These are phyloP conservation scores for Parietichytrium sp. DNA, from an alignment of 108 stramenopile species.

Conservation along the genomic window DNA sequence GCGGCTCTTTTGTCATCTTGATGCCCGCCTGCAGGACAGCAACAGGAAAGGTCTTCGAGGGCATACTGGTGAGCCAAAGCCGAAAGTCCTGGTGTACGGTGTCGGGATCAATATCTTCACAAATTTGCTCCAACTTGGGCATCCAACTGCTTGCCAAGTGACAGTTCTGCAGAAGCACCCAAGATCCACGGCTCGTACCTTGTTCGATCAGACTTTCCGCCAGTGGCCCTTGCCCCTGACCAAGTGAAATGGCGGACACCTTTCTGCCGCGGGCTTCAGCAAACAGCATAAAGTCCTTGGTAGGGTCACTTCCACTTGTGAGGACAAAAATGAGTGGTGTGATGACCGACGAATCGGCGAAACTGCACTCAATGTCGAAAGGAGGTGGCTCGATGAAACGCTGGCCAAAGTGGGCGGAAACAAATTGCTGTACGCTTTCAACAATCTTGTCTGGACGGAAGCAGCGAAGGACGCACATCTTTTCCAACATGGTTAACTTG, in stretches of 20 bases:
- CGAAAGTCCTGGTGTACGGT: slow-evolving; percentile 59
- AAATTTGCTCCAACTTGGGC: slow-evolving; percentile 65
- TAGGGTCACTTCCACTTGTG: slow-evolving; percentile 65
- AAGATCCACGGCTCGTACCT: slow-evolving; percentile 55
- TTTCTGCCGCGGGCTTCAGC: slow-evolving; percentile 54
- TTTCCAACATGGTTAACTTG: slow-evolving; percentile 50
- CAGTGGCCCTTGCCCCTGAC: slow-evolving; percentile 65
- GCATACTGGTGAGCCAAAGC: slow-evolving; percentile 70
- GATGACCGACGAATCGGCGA: slow-evolving; percentile 54
- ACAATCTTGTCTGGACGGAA: slow-evolving; percentile 64
- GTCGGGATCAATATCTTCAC: slow-evolving; percentile 60
- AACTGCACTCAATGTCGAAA: slow-evolving; percentile 63
- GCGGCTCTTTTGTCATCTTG: slow-evolving; percentile 71
- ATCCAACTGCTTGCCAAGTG: slow-evolving; percentile 62
- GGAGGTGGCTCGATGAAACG: slow-evolving; percentile 64
- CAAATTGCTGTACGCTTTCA: slow-evolving; percentile 61
- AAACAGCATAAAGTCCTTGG: slow-evolving; percentile 60
- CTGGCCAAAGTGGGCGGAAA: slow-evolving; percentile 53
- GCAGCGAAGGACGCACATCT: slow-evolving; percentile 55
- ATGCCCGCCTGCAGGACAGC: slow-evolving; percentile 65
- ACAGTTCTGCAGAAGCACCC: slow-evolving; percentile 68
- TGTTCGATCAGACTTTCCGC: slow-evolving; percentile 59
- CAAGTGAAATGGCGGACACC: slow-evolving; percentile 59
- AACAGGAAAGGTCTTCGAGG: slow-evolving; percentile 60
- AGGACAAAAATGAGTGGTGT: slow-evolving; percentile 69